These are phyloP conservation scores for Leersia perrieri DNA, from an alignment of 176 grass and related monocot species.

Conservation along the genomic window DNA sequence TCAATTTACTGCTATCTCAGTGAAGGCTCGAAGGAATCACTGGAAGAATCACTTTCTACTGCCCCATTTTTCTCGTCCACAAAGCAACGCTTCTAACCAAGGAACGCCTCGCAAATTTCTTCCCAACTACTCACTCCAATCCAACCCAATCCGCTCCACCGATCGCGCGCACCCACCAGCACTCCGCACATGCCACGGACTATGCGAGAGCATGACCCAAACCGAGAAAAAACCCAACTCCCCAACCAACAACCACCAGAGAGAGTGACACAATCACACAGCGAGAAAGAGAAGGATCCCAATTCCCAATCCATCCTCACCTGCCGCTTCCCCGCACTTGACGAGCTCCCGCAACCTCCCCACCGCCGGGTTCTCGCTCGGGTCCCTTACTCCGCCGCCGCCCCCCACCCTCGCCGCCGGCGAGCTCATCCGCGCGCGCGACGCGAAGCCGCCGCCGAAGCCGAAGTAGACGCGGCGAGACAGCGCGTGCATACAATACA, in stretches of 20 bases:
- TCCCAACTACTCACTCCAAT: constrained; percentile 2
- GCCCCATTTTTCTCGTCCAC: neutral
- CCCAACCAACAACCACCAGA: constrained; percentile 22
- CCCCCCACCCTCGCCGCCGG: constrained; percentile 18
- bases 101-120: neutral
- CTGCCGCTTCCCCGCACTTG: constrained; percentile 17
- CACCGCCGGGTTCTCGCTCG: constrained; percentile 34
- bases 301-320: neutral
- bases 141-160: constrained; percentile 9
- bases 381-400: constrained; percentile 11
- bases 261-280: too few relatives aligned
- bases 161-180: constrained; percentile 11
- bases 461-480: neutral
- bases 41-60: neutral
- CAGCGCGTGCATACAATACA: constrained; percentile 19
- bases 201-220: neutral
- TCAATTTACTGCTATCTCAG: neutral
- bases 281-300: neutral
- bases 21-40: neutral
- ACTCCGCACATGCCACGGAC: neutral
- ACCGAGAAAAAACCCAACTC: neutral
- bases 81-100: neutral
- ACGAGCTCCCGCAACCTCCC: constrained; percentile 49
- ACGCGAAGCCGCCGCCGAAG: neutral
- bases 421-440: neutral